Base-by-base conservation (phyloP, 2,329 filamentous ascomycete species). In the Cladorrhinum sp. region DNA sequence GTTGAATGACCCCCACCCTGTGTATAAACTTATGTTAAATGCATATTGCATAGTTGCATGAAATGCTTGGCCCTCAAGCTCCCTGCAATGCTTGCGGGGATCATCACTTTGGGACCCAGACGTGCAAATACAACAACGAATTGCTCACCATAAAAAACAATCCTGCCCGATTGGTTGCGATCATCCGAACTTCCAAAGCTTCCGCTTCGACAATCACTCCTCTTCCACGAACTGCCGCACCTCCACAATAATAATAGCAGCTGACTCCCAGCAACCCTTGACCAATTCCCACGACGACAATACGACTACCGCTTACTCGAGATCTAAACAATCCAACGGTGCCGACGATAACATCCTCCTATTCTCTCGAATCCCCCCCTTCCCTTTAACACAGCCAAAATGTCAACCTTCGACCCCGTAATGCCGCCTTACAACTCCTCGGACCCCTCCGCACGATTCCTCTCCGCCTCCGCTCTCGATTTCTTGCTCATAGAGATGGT, bases 401-500 rank as follows among this genome's bases (percentile, higher is more conserved):
- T 1, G 18, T 21, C 16, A 49, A 2, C 33, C 23, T 89, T 91
- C 78, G 89, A 92, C 66, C 77, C 85, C 50, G 82, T 87, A 51
- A 79, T 86, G 70, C 87, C 87, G 1, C 85, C 86, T 14, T 88
- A 85, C 79, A 89, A 88, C 75, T 80, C 86, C 68, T 83, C 83
- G 66, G 92, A 96, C 76, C 89, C 91, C 39, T 82, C 82, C 62
- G 89, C 90, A 61, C 86, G 86, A 63, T 90, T 93, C 77, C 82
- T 97, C 69, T 89, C 85, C 77, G 86, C 89, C 60, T 95, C 94
- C 53, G 92, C 90, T 73, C 86, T 99, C 70, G 95, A 99, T 76
- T 89, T 99, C 69, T 85, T 99, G 60, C 85, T 99, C 69, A 98
- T 98, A 73, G 95, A 99, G 79, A 86, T 99, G 59, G 95, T 99